Base-by-base conservation (phyloP, 495 filamentous ascomycete genomes). In the Cryomyces minteri region DNA sequence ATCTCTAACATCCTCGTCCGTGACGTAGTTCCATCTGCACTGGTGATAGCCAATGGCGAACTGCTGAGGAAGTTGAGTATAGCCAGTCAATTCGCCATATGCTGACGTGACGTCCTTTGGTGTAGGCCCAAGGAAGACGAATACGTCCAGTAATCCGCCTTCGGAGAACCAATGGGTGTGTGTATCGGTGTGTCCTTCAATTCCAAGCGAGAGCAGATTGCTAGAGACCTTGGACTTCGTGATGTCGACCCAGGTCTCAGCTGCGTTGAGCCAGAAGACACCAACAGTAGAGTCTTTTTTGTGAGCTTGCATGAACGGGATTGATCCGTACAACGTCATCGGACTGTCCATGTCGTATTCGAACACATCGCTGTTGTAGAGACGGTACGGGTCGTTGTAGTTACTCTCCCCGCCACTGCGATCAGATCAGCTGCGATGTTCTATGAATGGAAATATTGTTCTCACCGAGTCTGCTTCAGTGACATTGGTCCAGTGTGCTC, bases 111-210 rank as follows among this genome's bases (percentile, higher is more conserved):
- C 64, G 51, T 88, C 83, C 49, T 77, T 73, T 1, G 90, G 80
- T 12, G 75, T 80, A 0, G 88, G 88, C 4, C 90, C 90, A 30
- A 95, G 74, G 60, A 98, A 86, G 46, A 98, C 77, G 59, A 98
- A 96, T 18, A 94, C 70, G 58, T 98, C 90, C 43, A 98, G 65
- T 30, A 87, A 64, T 31, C 90, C 90, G 53, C 77, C 70, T 62
- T 98, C 90, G 0, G 92, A 95, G 50, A 96, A 79, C 90, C 90
- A 98, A 59, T 98, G 90, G 11, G 88, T 98, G 42, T 87, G 73
- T 1, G 87, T 95, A 51, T 74, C 75, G 5, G 68, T 81, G 53
- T 76, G 83, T 10, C 72, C 64, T 40, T 69, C 68, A 44, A 73
- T 67, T 8, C 85, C 83, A 41, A 95, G 69, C 31, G 77, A 69